A percentile compares a stretch with the other conserved stretches of the same genome.
These are phyloP conservation scores for Polygonum maritimum DNA, from an alignment of 148 eudicot species.

Conservation along the genomic window DNA sequence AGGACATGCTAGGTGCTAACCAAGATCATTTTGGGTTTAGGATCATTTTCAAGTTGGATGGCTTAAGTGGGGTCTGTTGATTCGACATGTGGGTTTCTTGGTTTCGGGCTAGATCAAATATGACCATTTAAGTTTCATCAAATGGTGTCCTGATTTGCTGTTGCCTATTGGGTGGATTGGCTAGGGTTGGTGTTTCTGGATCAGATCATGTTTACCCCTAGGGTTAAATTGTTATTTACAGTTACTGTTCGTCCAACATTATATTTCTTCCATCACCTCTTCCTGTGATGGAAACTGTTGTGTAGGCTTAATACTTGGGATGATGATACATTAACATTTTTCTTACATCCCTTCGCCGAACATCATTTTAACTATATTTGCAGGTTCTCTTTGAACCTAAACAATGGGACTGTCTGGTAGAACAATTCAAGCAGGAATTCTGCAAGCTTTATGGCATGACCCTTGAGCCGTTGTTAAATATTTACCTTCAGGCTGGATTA, in stretches of 20 bases:
- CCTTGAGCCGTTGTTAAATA: constrained; percentile 81
- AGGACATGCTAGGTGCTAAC: neutral
- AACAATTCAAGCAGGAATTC: constrained; percentile 93
- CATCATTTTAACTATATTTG: neutral
- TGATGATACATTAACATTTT: neutral
- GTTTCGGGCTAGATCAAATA: neutral
- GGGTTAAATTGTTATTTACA: neutral
- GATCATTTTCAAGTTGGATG: neutral
- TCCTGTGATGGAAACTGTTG: constrained; percentile 1
- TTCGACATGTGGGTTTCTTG: neutral
- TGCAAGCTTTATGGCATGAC: constrained; percentile 93
- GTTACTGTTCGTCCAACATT: neutral
- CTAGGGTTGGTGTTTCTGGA: neutral
- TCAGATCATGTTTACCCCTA: neutral
- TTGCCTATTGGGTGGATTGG: neutral
- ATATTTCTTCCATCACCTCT: neutral
- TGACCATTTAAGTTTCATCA: neutral
- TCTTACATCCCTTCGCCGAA: neutral
- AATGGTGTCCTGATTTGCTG: neutral
- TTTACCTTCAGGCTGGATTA: constrained; percentile 91
- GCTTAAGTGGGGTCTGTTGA: neutral
- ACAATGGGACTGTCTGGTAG: constrained; percentile 90
- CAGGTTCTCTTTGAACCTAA: constrained; percentile 93
- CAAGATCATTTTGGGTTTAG: neutral
- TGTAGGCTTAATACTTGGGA: neutral